Evolutionary conservation across 2,329 filamentous ascomycete species (phyloP).

Genomic region (Claviceps sp.): DNA sequence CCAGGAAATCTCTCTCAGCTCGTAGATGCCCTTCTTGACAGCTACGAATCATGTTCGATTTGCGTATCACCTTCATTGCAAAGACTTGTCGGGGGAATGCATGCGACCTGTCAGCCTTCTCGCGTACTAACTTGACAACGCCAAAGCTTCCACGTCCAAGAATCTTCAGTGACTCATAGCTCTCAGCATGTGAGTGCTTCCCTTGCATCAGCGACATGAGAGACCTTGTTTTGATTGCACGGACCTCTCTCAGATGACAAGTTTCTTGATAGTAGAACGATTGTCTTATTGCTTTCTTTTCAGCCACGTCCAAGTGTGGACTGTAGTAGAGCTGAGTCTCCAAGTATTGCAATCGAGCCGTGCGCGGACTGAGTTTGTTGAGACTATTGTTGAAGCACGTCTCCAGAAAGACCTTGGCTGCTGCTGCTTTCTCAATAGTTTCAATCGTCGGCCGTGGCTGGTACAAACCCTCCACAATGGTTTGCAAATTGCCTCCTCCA

Average conservation of each 20-base stretch:
- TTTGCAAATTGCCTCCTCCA: slow-evolving; percentile 18
- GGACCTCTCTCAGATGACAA: slow-evolving; percentile 58
- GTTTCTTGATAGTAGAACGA: slow-evolving; percentile 56
- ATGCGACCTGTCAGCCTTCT: slow-evolving; percentile 31
- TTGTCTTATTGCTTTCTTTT: slow-evolving; percentile 38
- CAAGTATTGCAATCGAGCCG: slow-evolving; percentile 19
- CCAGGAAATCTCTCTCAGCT: slow-evolving; percentile 84
- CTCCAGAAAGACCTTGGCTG: slow-evolving; percentile 78
- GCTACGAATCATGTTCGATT: slow-evolving; percentile 82
- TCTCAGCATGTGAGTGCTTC: slow-evolving; percentile 12
- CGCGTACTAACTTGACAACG: slow-evolving; percentile 72
- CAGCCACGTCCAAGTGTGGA: slow-evolving; percentile 37
- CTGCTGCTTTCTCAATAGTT: slow-evolving; percentile 67
- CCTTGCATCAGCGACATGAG: slow-evolving; percentile 5
- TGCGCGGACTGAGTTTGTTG: slow-evolving; percentile 25
- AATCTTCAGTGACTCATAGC: slow-evolving; percentile 68
- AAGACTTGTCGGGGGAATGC: slow-evolving; percentile 45
- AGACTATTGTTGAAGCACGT: slow-evolving; percentile 67
- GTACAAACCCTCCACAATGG: slow-evolving; percentile 20
- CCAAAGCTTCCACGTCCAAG: slow-evolving; percentile 93
- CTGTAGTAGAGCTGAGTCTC: slow-evolving; percentile 41
- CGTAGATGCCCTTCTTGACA: slow-evolving; percentile 86
- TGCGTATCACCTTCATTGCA: slow-evolving; percentile 95
- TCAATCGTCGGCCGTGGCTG: slow-evolving; percentile 20
- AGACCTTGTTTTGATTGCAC: slow-evolving; percentile 41